Conservation (phyloP, 805 yeast genomes). For the Saturnispora halmiae region DNA sequence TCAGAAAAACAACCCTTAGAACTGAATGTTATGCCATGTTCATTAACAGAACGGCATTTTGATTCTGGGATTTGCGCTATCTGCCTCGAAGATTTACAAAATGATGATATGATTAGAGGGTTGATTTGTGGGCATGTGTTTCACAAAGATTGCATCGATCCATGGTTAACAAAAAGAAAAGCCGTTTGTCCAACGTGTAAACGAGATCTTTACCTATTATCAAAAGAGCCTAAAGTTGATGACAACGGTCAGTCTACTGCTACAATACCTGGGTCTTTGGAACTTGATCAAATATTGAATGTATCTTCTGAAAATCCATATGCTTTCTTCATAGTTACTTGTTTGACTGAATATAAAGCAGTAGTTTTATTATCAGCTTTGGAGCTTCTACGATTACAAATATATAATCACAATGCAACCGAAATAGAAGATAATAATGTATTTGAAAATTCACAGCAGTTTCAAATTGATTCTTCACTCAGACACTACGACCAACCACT, state of each 20-base stretch:
- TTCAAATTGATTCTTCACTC: neutral
- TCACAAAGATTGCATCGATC: constrained; percentile 71
- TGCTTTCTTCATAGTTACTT: constrained; percentile 11
- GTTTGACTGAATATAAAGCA: constrained; percentile 13
- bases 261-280: constrained; percentile 20
- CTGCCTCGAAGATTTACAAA: constrained; percentile 59
- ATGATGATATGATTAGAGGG: constrained; percentile 59
- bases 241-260: constrained; percentile 7
- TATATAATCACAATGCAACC: constrained; percentile 4
- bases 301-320: constrained; percentile 5
- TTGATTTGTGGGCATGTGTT: constrained; percentile 76
- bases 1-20: neutral
- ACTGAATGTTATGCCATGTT: neutral
- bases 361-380: constrained; percentile 15
- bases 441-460: constrained; percentile 7
- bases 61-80: constrained; percentile 71
- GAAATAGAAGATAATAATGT: neutral
- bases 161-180: constrained; percentile 67
- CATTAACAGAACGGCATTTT: constrained; percentile 33
- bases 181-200: constrained; percentile 85
- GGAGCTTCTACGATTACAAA: constrained; percentile 9
- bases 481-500: constrained; percentile 8
- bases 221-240: constrained; percentile 13
- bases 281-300: constrained; percentile 16
- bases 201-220: constrained; percentile 35